Percentiles rank a stretch among this genome's conserved stretches.
Evolutionary conservation across 1,284 basidiomycete genomes (phyloP).

Genomic region (Butyriboletus regius): DNA sequence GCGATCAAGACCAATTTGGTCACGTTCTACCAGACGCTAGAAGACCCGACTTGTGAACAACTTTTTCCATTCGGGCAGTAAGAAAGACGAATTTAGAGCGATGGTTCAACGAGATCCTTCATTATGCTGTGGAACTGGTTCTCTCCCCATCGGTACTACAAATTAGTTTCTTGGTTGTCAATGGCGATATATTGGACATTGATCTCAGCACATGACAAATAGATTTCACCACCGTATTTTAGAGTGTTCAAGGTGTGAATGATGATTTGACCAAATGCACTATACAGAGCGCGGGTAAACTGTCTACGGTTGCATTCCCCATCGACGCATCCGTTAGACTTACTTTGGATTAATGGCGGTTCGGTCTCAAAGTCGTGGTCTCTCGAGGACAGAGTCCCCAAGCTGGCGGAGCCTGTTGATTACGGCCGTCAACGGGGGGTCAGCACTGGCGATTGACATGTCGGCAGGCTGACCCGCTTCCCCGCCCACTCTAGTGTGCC

Average conservation of each 20-base stretch:
- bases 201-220: background rate
- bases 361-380: background rate
- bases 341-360: background rate
- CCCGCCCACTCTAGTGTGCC: too few relatives aligned
- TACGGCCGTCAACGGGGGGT: too few relatives aligned
- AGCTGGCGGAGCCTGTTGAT: too few relatives aligned
- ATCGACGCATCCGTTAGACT: background rate
- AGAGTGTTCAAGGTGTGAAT: background rate
- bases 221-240: background rate
- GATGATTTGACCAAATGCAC: background rate
- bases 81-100: background rate
- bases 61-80: constrained; percentile 18
- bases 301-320: background rate
- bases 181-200: background rate
- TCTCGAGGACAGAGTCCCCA: background rate
- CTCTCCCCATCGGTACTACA: background rate
- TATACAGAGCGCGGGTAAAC: too few relatives aligned
- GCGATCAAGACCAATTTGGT: constrained; percentile 24
- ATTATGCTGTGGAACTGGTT: background rate
- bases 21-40: constrained; percentile 21
- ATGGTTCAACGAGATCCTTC: background rate
- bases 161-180: background rate
- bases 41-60: constrained; percentile 16
- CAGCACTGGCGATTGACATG: too few relatives aligned
- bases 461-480: too few relatives aligned